Base-by-base conservation (phyloP, 75 land plant species). In the Chamaecyparis obtusa region DNA sequence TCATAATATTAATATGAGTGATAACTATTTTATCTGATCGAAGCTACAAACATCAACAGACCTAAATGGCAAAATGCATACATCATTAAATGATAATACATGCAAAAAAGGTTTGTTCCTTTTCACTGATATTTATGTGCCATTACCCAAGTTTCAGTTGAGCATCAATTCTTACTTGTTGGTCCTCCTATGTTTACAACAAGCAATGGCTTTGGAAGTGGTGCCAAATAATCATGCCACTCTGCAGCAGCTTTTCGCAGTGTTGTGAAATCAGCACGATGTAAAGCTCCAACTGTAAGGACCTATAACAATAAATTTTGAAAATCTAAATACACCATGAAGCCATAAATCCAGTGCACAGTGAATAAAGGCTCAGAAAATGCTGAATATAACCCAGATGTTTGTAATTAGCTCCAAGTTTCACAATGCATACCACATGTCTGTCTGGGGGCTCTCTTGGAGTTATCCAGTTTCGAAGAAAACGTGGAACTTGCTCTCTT, bases 111-210 rank as follows among this genome's bases (percentile, higher is more conserved):
- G 10, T 33, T 72, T 30, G 11, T 13, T 72, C 33, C 33, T 72
- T 19, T 57, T 64, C n/a, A 24, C 69, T 64, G n/a, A 64, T 5
- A 64, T 24, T 64, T 21, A 24, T 64, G 8, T 21, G 43, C 81
- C 44, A 5, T 21, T 78, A 16, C 24, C 81, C 39, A 39, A 39
- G 46, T 39, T 24, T 39, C 43, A 78, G 81, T 8, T 39, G 81
- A 39, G 21, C 9, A 39, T 39, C 44, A 44, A 46, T 87, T 51
- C 82, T 93, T 94, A 98, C 99, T 90, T 88, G 96, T 93, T 81
- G 99, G 97, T 19, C 99, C 97, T 46, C 99, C 99, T 54, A 98
- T 93, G 89, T 95, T 98, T 57, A 98, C 97, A 51, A 98, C 93
- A 88, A 98, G 91, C 74, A 98, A 88, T 46, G 99, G 99, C 90